Evolutionary conservation across 345 rosid genomes (phyloP).

Genomic region (Dipteronia sinensis): DNA sequence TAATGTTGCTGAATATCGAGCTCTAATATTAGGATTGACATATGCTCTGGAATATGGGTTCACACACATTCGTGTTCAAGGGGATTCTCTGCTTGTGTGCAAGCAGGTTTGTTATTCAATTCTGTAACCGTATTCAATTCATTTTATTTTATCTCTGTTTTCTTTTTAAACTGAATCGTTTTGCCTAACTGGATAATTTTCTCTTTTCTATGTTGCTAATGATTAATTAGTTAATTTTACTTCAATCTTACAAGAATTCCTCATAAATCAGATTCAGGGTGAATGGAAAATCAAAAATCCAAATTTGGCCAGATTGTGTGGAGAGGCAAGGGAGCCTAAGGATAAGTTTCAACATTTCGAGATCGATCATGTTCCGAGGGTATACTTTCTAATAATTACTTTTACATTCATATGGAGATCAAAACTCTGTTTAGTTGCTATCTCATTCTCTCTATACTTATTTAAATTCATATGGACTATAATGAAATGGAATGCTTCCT

Average conservation of each 20-base stretch:
- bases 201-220: background rate
- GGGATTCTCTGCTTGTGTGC: conserved; percentile 84
- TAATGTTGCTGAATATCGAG: conserved; percentile 86
- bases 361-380: conserved; percentile 69
- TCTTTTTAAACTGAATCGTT: background rate
- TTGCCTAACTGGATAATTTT: background rate
- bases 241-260: conserved; percentile 1
- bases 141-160: background rate
- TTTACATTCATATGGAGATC: background rate
- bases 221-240: background rate
- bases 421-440: background rate
- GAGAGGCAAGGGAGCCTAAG: conserved; percentile 68
- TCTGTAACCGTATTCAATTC: conserved; percentile 3
- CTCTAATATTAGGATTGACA: conserved; percentile 63
- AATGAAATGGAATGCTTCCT: too few relatives aligned
- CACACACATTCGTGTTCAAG: conserved; percentile 49
- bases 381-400: conserved; percentile 26
- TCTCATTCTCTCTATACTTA: background rate
- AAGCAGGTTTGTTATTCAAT: conserved; percentile 61
- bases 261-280: conserved; percentile 59
- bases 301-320: conserved; percentile 63
- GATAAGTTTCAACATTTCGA: conserved; percentile 57
- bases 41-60: conserved; percentile 67
- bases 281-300: conserved; percentile 66
- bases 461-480: background rate